These are phyloP conservation scores for Solanum chaucha DNA, from an alignment of 257 asterid species.

Conservation along the genomic window DNA sequence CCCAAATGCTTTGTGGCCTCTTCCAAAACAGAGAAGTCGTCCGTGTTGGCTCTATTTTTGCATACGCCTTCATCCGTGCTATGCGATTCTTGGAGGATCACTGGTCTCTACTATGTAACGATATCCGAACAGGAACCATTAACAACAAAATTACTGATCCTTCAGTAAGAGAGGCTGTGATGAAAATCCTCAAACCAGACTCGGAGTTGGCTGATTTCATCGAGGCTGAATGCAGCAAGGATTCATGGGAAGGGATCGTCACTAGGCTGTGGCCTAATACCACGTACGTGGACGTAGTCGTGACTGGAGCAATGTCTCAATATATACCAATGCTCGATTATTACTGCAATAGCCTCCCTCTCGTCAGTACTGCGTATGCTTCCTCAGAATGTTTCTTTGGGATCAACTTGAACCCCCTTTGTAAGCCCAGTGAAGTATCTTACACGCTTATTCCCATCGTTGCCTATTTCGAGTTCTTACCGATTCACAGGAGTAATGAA, in stretches of 20 bases:
- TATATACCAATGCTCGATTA: not conserved
- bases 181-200: not conserved
- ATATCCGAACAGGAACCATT: not conserved
- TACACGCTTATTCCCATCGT: not conserved
- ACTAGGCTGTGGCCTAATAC: not conserved
- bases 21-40: not conserved
- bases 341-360: not conserved
- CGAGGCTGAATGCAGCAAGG: not conserved
- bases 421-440: not conserved
- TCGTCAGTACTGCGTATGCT: not conserved
- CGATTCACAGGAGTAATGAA: not conserved
- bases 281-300: not conserved
- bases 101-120: not conserved
- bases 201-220: not conserved
- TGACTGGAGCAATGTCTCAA: slow-evolving; percentile 1
- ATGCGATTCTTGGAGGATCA: not conserved
- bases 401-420: not conserved
- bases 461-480: not conserved
- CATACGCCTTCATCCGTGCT: not conserved
- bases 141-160: not conserved
- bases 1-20: not conserved
- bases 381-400: not conserved
- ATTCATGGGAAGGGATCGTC: not conserved
- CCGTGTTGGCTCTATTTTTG: not conserved
- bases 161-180: not conserved